Conservation (phyloP, 139 green algal species). For the Chlamydomonas applanata region DNA sequence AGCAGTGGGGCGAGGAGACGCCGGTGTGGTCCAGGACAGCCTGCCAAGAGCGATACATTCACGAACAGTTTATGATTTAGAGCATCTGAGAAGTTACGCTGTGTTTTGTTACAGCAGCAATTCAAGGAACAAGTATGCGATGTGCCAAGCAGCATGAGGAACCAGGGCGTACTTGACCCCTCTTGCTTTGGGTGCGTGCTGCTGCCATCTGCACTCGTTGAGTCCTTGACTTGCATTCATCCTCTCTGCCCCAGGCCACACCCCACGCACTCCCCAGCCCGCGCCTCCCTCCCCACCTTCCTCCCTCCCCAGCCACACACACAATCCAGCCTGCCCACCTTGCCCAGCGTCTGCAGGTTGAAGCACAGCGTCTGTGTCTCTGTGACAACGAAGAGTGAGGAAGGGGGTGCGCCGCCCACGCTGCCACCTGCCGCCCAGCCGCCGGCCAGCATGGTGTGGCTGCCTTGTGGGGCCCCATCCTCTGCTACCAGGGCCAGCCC, state of each 20-base stretch:
- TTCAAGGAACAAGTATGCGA: too few species aligned
- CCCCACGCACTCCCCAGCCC: too few species aligned
- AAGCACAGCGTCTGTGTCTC: slow-evolving; percentile 62
- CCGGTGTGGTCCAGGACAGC: slow-evolving; percentile 56
- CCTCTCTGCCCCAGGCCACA: too few species aligned
- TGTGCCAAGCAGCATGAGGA: too few species aligned
- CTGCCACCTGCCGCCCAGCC: too few species aligned
- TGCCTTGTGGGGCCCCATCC: not conserved
- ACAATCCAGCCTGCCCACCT: slow-evolving; percentile 7
- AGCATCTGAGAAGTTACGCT: too few species aligned
- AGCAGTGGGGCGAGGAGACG: slow-evolving; percentile 16
- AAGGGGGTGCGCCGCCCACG: slow-evolving; percentile 1
- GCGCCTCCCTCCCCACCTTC: not conserved
- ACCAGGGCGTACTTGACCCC: too few species aligned
- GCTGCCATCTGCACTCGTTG: too few species aligned
- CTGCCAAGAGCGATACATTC: slow-evolving; percentile 29
- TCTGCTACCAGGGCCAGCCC: not conserved
- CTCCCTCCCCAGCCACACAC: slow-evolving; percentile 2
- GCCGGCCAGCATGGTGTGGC: not conserved
- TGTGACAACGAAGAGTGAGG: slow-evolving; percentile 66
- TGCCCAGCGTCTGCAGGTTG: slow-evolving; percentile 41
- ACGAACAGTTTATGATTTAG: too few species aligned
- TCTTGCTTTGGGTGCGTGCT: too few species aligned
- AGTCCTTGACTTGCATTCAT: too few species aligned
- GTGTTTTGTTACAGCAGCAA: too few species aligned